phyloP scores from a whole-genome alignment of 2,329 filamentous ascomycete genomes.

The Tolypocladium inflatum region DNA sequence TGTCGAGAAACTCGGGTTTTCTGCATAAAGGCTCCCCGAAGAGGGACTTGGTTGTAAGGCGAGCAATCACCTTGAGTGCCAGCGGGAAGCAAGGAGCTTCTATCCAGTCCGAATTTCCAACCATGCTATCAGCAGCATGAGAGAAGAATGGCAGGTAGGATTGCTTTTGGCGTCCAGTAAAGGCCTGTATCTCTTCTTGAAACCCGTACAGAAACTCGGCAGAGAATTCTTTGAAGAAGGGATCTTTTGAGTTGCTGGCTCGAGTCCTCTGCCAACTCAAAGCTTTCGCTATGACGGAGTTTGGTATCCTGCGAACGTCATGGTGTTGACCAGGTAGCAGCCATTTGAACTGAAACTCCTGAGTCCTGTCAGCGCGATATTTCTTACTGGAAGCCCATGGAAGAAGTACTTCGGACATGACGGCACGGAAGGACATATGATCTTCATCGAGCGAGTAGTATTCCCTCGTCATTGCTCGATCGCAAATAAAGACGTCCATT shows the following conservation, averaged over 20 bases:
- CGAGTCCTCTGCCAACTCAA: constrained; percentile 7
- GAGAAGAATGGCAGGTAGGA: background rate
- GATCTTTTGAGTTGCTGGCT: constrained; percentile 4
- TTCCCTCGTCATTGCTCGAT: constrained; percentile 6
- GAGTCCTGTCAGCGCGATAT: background rate
- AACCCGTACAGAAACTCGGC: constrained; percentile 6
- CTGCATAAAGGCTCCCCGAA: constrained; percentile 6
- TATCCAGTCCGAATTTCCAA: constrained; percentile 1
- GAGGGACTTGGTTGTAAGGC: constrained; percentile 6
- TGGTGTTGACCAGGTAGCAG: constrained; percentile 5
- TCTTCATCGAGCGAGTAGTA: constrained; percentile 6
- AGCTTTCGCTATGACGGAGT: constrained; percentile 5
- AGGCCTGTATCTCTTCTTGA: background rate
- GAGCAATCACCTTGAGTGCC: constrained; percentile 6
- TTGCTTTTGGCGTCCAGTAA: background rate
- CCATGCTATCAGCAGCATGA: background rate
- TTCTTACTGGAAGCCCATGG: background rate
- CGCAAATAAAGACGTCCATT: constrained; percentile 9
- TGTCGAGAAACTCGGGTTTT: constrained; percentile 3
- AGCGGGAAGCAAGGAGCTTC: constrained; percentile 7
- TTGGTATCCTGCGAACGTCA: constrained; percentile 4
- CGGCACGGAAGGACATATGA: constrained; percentile 6
- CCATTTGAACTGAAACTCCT: constrained; percentile 8
- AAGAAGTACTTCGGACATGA: constrained; percentile 4
- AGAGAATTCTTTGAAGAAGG: constrained; percentile 7